Percentiles rank a stretch among this genome's conserved stretches.
Conservation (phyloP, 1,284 basidiomycete genomes). For the Ceratobasidium theobromae region DNA sequence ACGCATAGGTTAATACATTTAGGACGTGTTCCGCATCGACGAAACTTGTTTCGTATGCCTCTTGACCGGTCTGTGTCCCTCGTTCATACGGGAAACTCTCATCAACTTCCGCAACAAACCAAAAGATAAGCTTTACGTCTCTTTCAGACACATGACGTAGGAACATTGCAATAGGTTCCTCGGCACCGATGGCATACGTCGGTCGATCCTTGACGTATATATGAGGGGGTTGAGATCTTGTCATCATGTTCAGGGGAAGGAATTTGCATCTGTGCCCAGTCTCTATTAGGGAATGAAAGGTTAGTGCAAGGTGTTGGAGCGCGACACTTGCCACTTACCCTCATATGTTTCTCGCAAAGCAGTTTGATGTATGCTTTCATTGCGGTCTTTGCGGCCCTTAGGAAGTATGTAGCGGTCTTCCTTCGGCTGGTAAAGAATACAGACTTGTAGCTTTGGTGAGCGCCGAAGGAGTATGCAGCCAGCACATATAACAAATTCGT, state of each 20-base stretch:
- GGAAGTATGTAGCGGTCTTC: constrained; percentile 53
- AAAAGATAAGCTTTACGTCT: constrained; percentile 35
- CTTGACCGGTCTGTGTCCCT: constrained; percentile 18
- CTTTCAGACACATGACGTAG: constrained; percentile 16
- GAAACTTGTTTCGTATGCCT: constrained; percentile 31
- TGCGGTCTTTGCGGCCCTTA: constrained; percentile 60
- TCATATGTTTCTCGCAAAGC: constrained; percentile 61
- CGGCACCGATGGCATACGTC: constrained; percentile 13
- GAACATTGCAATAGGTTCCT: constrained; percentile 27
- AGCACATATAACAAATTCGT: constrained; percentile 36
- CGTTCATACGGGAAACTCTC: constrained; percentile 4
- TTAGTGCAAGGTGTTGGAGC: too few relatives aligned
- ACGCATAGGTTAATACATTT: constrained; percentile 28
- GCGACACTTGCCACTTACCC: too few relatives aligned
- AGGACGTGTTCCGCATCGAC: constrained; percentile 32
- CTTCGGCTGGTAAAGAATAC: constrained; percentile 37
- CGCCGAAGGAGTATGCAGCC: constrained; percentile 36
- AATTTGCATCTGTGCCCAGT: constrained; percentile 56
- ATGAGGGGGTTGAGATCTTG: constrained; percentile 31
- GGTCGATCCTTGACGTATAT: constrained; percentile 32
- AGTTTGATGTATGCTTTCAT: constrained; percentile 51
- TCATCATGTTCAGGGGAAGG: constrained; percentile 47
- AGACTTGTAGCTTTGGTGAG: constrained; percentile 33
- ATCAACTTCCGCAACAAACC: constrained; percentile 36
- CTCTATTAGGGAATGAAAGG: constrained; percentile 44